These are phyloP conservation scores for Orbilia ellipsospora DNA, from an alignment of 2,329 filamentous ascomycete genomes.

Conservation along the genomic window DNA sequence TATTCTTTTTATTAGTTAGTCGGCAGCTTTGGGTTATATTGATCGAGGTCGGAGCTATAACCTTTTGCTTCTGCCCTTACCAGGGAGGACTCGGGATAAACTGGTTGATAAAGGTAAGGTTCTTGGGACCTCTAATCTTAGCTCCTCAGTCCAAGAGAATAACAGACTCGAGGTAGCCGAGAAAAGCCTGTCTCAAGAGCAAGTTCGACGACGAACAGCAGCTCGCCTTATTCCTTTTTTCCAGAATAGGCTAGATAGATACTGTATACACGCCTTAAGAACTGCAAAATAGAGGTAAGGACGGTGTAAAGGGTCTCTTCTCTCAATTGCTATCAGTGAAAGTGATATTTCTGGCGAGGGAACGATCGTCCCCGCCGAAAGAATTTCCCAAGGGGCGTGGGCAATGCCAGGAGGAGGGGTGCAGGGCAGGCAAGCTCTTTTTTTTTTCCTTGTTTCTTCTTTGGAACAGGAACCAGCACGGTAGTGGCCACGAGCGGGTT, in stretches of 20 bases:
- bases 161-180: constrained; percentile 47
- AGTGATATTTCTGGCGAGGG: constrained; percentile 24
- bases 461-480: constrained; percentile 6
- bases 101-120: constrained; percentile 25
- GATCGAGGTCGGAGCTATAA: constrained; percentile 19
- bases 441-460: constrained; percentile 24
- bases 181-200: constrained; percentile 27
- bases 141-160: constrained; percentile 25
- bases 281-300: constrained; percentile 12
- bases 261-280: constrained; percentile 4
- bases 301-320: constrained; percentile 17
- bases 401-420: constrained; percentile 20
- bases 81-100: constrained; percentile 48
- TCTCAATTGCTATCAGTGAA: constrained; percentile 29
- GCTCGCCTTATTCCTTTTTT: constrained; percentile 13
- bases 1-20: constrained; percentile 25
- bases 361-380: constrained; percentile 51
- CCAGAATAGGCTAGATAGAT: constrained; percentile 6
- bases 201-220: constrained; percentile 25
- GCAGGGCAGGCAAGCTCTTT: constrained; percentile 26
- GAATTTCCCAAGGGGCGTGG: constrained; percentile 45
- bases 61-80: constrained; percentile 20
- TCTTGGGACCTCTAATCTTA: constrained; percentile 34
- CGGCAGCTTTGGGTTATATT: constrained; percentile 27
- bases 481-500: constrained; percentile 50